Evolutionary conservation across 768 basidiomycete genomes (phyloP).

Genomic region (Kwoniella dejecticola): DNA sequence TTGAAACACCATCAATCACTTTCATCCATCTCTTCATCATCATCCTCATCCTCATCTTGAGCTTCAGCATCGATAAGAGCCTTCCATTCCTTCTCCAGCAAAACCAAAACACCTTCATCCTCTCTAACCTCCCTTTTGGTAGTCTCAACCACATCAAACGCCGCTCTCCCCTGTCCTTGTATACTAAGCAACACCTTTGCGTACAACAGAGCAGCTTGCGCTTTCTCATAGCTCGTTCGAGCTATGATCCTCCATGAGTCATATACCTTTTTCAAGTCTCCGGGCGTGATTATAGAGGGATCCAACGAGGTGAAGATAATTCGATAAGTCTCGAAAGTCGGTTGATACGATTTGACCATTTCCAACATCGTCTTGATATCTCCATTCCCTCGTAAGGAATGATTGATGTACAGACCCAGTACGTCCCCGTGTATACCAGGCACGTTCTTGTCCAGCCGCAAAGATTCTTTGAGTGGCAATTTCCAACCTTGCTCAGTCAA

Average conservation of each 20-base stretch:
- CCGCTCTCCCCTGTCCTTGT: constrained; percentile 31
- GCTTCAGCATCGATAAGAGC: constrained; percentile 18
- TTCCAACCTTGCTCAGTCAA: constrained; percentile 8
- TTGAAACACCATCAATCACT: constrained; percentile 10
- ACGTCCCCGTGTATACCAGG: constrained; percentile 15
- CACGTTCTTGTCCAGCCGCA: not conserved
- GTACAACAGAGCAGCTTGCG: constrained; percentile 30
- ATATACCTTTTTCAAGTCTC: constrained; percentile 28
- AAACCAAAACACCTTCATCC: constrained; percentile 2
- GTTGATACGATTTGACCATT: constrained; percentile 11
- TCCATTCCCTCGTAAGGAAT: not conserved
- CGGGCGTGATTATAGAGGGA: not conserved
- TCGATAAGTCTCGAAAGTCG: constrained; percentile 26
- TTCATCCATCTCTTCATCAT: constrained; percentile 20
- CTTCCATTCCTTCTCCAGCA: constrained; percentile 22
- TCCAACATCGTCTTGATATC: not conserved
- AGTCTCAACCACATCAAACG: constrained; percentile 27
- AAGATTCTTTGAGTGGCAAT: constrained; percentile 6
- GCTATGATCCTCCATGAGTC: constrained; percentile 31
- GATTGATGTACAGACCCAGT: constrained; percentile 3
- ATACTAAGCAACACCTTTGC: constrained; percentile 27
- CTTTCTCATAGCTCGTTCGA: constrained; percentile 22
- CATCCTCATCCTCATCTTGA: constrained; percentile 10
- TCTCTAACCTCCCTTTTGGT: constrained; percentile 30
- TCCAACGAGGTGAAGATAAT: constrained; percentile 26